Base-by-base conservation (phyloP, 768 basidiomycete species). In the Bullera alba region DNA sequence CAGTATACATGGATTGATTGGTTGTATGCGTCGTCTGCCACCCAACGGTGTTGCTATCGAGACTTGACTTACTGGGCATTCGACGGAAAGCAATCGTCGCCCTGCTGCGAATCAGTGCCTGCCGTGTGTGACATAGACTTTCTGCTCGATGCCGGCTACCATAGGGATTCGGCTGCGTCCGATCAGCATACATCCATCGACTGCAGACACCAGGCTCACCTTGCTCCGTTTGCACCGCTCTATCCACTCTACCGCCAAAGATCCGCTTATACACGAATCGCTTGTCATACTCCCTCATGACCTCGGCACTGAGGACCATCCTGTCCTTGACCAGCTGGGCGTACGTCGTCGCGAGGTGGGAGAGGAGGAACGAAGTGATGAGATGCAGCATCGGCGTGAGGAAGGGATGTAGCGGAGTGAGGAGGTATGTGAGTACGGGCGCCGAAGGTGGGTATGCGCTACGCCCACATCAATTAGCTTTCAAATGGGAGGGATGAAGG, bases 251-350 rank as follows among this genome's bases (percentile, higher is more conserved):
- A 26, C 57, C 55, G 6, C 57, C 59, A 52, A 66, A 69, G 23
- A 72, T 50, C 52, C 60, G 53, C 45, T 64, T 65, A 42, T 72
- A 72, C 1, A 72, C 70, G 41, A 72, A 72, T 35, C 65, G 48
- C 43, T 60, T 55, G 46, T 72, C 68, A 43, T 72, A 72, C 56
- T 72, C 70, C 42, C 65, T 54, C 70, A 72, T 72, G 19, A 72
- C 70, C 50, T 72, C 70, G 10, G 65, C 58, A 27, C 54, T 54
- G 34, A 72, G 54, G 8, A 67, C 43, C 64, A 66, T 62, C 36
- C 60, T 51, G 47, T 72, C 70, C 41, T 66, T 67, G 38, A 69
- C 64, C 27, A 72, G 53, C 38, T 69, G 65, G 14, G 59, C 50
- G 42, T 56, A 70, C 17, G 54, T 53, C 23, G 48, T 56, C 5